phyloP scores from a whole-genome alignment of 1,139 yeast species.

The Debaryomyces sp. region DNA sequence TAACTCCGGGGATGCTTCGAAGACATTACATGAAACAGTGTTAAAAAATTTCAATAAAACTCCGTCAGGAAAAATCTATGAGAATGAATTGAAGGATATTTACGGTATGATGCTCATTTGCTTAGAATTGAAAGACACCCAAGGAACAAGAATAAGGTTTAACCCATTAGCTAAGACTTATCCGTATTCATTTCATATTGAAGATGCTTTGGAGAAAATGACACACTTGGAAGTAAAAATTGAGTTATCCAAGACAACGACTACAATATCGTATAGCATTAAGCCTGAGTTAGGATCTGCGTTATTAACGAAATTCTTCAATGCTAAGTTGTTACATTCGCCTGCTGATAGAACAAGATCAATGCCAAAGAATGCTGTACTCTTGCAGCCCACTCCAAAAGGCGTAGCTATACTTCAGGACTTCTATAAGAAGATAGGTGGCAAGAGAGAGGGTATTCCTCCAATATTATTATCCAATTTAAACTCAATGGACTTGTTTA shows the following conservation, averaged over 20 bases:
- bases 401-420: conserved; percentile 73
- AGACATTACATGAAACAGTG: conserved; percentile 44
- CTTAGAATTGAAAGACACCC: conserved; percentile 39
- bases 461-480: conserved; percentile 52
- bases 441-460: conserved; percentile 42
- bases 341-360: conserved; percentile 72
- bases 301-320: conserved; percentile 58
- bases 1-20: background rate
- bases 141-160: conserved; percentile 11
- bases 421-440: conserved; percentile 62
- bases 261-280: conserved; percentile 63
- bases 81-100: conserved; percentile 60
- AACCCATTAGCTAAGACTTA: conserved; percentile 21
- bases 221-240: conserved; percentile 49
- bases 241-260: conserved; percentile 51
- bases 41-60: conserved; percentile 49
- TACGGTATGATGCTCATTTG: conserved; percentile 56
- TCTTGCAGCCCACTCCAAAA: conserved; percentile 88
- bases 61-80: conserved; percentile 53
- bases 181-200: conserved; percentile 58
- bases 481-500: conserved; percentile 73
- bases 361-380: conserved; percentile 41
- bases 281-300: conserved; percentile 52
- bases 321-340: conserved; percentile 70
- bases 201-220: conserved; percentile 58